Base-by-base conservation (phyloP, 768 basidiomycete species). In the Gloeophyllum trabeum region DNA sequence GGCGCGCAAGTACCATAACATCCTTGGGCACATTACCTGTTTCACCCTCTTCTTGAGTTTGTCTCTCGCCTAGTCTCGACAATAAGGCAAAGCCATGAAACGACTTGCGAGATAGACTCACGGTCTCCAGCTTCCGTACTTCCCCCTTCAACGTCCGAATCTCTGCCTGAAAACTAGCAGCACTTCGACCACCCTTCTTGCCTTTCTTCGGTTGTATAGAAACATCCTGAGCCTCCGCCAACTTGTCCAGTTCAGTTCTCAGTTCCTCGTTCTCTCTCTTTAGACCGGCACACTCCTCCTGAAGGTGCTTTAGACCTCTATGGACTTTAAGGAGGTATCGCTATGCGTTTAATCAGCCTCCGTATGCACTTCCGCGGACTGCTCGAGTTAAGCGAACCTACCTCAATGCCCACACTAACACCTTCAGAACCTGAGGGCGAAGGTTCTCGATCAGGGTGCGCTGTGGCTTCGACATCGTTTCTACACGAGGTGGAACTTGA, bases 111-210 rank as follows among this genome's bases (percentile, higher is more conserved):
- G 13, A n/a, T 21, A n/a, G 26, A 40, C 46, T n/a, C 30, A 59
- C 60, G 51, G 52, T 54, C 44, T 61, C 52, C 25, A 60, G 36
- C 7, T 42, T 43, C n/a, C 34, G 39, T 1, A 60, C 50, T 35
- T 53, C 47, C 6, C 34, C 43, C 39, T 50, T 47, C 36, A 61
- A 45, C 16, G 32, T 39, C 7, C 43, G 40, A 2, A 61, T 46
- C 30, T 52, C 51, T 30, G 39, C 41, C 24, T 53, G 48, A 6
- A 57, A 38, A 28, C 43, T 23, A 6, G 43, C 7, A 2, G 39
- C 41, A 4, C 24, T 51, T 5, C 47, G 40, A 2, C 42, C 43
- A n/a, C 46, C 43, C 25, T 19, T 46, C 41, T 39, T 47, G 5
- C 51, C 46, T 37, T 38, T 39, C 43, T 20, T 47, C 10, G 55